Base-by-base conservation (phyloP, 148 eudicot species). In the Gaultheria prostrata region DNA sequence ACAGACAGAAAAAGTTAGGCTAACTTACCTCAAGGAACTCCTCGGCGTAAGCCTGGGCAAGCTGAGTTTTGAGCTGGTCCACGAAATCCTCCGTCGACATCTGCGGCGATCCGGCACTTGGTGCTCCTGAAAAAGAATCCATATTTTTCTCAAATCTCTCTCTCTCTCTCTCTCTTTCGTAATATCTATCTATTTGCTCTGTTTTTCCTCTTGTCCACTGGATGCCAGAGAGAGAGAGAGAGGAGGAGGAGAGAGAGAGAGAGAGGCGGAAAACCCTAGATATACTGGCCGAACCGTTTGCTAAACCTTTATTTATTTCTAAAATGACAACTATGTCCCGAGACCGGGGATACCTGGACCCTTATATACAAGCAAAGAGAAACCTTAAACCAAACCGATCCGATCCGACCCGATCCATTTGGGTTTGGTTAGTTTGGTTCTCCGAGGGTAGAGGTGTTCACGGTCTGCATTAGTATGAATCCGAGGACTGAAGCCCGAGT, bases 31-130 rank as follows among this genome's bases (percentile, higher is more conserved):
- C 98, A 65, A 94, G 88, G 46, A 93, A 88, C 85, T 94, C 93
- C 79, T 94, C 95, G 48, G 92, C 93, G 82, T 92, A 94, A 26
- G 98, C 95, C 84, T 92, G 98, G 28, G 92, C 95, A 49, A 94
- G 91, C 80, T 92, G 95, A 82, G 78, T 88, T 85, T 93, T 89
- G 87, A 94, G 84, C 79, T 91, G 91, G 48, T 84, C 86, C 93
- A 91, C 91, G 69, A 94, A 72, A 15, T 89, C 91, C n/a, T 85
- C 91, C 0, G 91, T 33, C 28, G 83, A 83, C 17, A 91, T 78
- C 12, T 85, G 86, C 8, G 91, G 63, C 30, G 91, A 84, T 12
- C 89, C 87, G 15, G 88, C 88, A 46, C 81, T 54, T 39, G 90
- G 13, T 15, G 93, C 82, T 1, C 91, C 84, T 1, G 94, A 91